Percentiles rank a stretch among this genome's conserved stretches.
phyloP scores from a whole-genome alignment of 192 early-diverging fungal species.

The Umbelopsis isabellina region DNA sequence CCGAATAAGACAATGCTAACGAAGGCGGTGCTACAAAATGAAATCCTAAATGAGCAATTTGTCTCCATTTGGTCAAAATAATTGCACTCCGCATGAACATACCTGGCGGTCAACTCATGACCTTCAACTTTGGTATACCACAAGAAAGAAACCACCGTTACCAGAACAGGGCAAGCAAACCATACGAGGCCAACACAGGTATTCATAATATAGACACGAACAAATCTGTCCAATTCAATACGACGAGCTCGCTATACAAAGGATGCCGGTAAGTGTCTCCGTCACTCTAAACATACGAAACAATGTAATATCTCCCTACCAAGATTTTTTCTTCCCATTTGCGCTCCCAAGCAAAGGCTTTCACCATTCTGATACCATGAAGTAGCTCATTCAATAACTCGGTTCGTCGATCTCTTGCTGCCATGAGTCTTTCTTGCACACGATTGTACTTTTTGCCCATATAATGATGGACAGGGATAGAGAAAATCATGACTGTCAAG shows the following conservation, averaged over 20 bases:
- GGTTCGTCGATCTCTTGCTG: slow-evolving; percentile 75
- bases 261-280: not conserved
- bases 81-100: not conserved
- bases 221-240: slow-evolving; percentile 37
- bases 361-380: slow-evolving; percentile 83
- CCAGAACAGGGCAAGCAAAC: slow-evolving; percentile 58
- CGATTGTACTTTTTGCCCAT: slow-evolving; percentile 56
- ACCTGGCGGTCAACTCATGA: slow-evolving; percentile 47
- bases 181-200: slow-evolving; percentile 49
- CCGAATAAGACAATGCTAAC: slow-evolving; percentile 67
- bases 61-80: too few relatives aligned
- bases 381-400: slow-evolving; percentile 78
- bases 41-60: too few relatives aligned
- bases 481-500: slow-evolving; percentile 66
- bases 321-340: slow-evolving; percentile 73
- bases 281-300: slow-evolving; percentile 14
- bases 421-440: slow-evolving; percentile 57
- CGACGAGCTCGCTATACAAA: slow-evolving; percentile 24
- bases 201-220: slow-evolving; percentile 40
- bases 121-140: slow-evolving; percentile 59
- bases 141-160: slow-evolving; percentile 62
- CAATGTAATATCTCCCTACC: slow-evolving; percentile 45
- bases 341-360: slow-evolving; percentile 82
- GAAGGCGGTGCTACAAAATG: slow-evolving; percentile 51
- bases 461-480: slow-evolving; percentile 63